A percentile compares a stretch with the other conserved stretches of the same genome.
phyloP scores from a whole-genome alignment of 2,329 filamentous ascomycete species.

The Akanthomyces muscarius region DNA sequence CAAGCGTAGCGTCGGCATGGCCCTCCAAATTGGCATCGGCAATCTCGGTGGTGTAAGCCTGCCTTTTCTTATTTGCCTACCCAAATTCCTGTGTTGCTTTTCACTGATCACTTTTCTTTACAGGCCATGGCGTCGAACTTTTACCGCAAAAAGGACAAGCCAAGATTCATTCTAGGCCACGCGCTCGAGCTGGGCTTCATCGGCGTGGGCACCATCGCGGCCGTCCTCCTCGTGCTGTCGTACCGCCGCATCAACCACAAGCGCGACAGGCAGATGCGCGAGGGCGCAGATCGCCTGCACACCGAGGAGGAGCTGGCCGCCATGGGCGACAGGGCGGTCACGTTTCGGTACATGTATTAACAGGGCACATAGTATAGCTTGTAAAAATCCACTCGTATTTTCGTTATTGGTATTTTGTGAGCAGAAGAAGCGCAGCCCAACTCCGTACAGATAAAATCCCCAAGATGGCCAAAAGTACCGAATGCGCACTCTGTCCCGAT shows the following conservation, averaged over 20 bases:
- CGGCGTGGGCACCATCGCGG: slow-evolving; percentile 19
- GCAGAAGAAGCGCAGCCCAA: too few species aligned
- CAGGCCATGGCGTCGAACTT: slow-evolving; percentile 64
- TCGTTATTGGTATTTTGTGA: too few species aligned
- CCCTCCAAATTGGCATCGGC: slow-evolving; percentile 32
- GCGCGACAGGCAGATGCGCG: slow-evolving; percentile 20
- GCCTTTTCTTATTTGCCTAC: background rate
- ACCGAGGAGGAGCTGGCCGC: slow-evolving; percentile 26
- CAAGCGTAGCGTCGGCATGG: slow-evolving; percentile 60
- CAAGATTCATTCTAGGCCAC: slow-evolving; percentile 43
- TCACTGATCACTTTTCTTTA: background rate
- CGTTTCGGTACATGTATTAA: slow-evolving; percentile 19
- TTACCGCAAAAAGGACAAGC: slow-evolving; percentile 48
- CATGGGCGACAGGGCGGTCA: slow-evolving; percentile 27
- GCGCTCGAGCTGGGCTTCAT: slow-evolving; percentile 44
- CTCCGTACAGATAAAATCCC: too few species aligned
- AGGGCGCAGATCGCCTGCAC: slow-evolving; percentile 22
- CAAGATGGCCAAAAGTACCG: too few species aligned
- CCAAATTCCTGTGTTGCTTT: background rate
- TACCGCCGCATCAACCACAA: slow-evolving; percentile 23
- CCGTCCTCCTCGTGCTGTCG: slow-evolving; percentile 16
- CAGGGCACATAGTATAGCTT: background rate
- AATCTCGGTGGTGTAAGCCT: slow-evolving; percentile 27
- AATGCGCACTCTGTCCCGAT: too few species aligned
- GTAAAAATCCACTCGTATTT: background rate